phyloP scores from a whole-genome alignment of 208 protist genomes.

The Acanthamoeba quina region DNA sequence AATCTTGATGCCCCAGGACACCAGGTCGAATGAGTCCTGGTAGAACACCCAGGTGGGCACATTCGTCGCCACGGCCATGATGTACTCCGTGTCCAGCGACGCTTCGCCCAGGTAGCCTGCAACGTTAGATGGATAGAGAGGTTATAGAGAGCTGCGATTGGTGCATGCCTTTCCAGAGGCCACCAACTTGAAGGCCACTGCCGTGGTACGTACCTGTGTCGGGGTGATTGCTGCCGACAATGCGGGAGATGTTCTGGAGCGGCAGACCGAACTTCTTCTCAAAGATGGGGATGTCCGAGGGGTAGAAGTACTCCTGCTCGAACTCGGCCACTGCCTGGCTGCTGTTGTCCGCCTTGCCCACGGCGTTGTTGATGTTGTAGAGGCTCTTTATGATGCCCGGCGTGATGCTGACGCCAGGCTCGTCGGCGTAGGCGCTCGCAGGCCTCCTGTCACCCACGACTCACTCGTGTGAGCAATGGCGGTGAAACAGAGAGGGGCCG shows the following conservation, averaged over 20 bases:
- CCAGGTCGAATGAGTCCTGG: conserved; percentile 20
- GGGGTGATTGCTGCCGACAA: conserved; percentile 50
- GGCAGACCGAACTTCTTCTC: conserved; percentile 42
- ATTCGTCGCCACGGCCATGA: conserved; percentile 36
- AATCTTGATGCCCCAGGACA: conserved; percentile 29
- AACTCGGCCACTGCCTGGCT: conserved; percentile 57
- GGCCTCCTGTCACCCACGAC: background rate
- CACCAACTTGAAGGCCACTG: background rate
- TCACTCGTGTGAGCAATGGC: background rate
- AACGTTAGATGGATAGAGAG: background rate
- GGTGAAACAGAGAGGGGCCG: background rate
- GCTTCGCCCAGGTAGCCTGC: conserved; percentile 41
- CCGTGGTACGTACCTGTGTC: background rate
- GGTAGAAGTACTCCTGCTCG: conserved; percentile 51
- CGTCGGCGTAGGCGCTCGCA: background rate
- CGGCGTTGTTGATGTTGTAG: conserved; percentile 25
- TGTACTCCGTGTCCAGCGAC: conserved; percentile 57
- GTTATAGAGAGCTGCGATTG: background rate
- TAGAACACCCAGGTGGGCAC: conserved; percentile 36
- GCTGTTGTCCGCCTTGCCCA: background rate
- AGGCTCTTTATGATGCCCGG: conserved; percentile 44
- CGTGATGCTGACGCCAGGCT: conserved; percentile 35
- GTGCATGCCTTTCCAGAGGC: background rate
- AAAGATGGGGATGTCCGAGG: conserved; percentile 34
- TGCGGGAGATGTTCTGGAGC: background rate